These are phyloP conservation scores for Helotiales sp. DNA, from an alignment of 2,329 filamentous ascomycete species.

Conservation along the genomic window DNA sequence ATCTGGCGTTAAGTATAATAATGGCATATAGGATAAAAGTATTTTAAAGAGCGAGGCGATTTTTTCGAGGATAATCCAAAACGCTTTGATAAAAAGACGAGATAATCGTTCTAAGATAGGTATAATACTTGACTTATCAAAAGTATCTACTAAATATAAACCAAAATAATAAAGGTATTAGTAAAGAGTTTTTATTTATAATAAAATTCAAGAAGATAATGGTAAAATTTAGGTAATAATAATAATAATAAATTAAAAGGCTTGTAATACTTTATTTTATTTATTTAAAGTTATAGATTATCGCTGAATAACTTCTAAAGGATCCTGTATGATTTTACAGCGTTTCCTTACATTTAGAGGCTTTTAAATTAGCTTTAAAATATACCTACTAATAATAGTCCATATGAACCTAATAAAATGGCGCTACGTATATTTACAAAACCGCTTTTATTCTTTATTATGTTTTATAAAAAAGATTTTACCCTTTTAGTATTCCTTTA, in stretches of 20 bases:
- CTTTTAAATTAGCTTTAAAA: background rate
- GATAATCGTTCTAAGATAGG: background rate
- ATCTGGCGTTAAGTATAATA: background rate
- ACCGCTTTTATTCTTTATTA: too few species aligned
- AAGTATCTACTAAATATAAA: background rate
- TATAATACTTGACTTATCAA: background rate
- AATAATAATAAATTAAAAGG: background rate
- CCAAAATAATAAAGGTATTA: background rate
- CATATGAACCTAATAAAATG: background rate
- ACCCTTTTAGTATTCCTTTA: background rate
- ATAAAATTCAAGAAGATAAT: background rate
- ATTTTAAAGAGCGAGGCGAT: background rate
- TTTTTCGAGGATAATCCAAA: background rate
- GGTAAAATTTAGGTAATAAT: background rate
- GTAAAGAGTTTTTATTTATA: background rate
- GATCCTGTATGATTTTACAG: background rate
- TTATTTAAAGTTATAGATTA: background rate
- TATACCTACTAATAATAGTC: background rate
- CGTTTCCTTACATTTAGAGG: background rate
- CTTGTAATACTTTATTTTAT: background rate
- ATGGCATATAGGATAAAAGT: background rate
- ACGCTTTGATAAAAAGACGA: too few species aligned
- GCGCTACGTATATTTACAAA: background rate
- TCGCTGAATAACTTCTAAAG: background rate
- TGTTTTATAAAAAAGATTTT: background rate